Conservation (phyloP, 176 grass and related monocot genomes). For the Raddia guianensis region DNA sequence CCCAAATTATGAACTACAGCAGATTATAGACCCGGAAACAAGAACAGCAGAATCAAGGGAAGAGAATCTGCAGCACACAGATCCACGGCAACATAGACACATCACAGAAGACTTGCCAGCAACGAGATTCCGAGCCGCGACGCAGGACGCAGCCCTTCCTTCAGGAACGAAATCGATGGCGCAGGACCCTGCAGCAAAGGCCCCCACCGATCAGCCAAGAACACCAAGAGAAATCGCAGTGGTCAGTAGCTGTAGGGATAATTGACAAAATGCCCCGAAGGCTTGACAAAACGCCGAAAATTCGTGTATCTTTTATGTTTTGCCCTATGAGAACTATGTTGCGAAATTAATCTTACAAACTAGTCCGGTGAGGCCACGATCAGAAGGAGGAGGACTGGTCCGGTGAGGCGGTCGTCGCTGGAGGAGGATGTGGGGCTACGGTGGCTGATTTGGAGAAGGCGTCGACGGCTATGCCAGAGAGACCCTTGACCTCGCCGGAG, state of each 20-base stretch:
- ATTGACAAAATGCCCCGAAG: no score
- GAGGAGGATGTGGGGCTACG: no score
- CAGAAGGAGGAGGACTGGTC: no score
- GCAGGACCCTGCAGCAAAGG: background rate
- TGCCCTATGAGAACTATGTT: no score
- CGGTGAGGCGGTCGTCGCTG: no score
- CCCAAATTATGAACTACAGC: background rate
- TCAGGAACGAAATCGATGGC: background rate
- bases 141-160: background rate
- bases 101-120: background rate
- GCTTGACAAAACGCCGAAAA: no score
- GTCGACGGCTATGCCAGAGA: no score
- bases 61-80: background rate
- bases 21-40: background rate
- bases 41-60: background rate
- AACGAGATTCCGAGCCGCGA: slow-evolving; percentile 18
- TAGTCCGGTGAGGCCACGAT: no score
- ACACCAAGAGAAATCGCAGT: background rate
- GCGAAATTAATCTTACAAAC: no score
- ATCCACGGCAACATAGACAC: background rate
- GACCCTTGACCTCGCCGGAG: no score
- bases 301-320: no score
- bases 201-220: slow-evolving; percentile 27
- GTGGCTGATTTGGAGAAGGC: no score
- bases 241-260: background rate